These are phyloP conservation scores for Thraustochytrium sp. DNA, from an alignment of 352 stramenopile species.

Conservation along the genomic window DNA sequence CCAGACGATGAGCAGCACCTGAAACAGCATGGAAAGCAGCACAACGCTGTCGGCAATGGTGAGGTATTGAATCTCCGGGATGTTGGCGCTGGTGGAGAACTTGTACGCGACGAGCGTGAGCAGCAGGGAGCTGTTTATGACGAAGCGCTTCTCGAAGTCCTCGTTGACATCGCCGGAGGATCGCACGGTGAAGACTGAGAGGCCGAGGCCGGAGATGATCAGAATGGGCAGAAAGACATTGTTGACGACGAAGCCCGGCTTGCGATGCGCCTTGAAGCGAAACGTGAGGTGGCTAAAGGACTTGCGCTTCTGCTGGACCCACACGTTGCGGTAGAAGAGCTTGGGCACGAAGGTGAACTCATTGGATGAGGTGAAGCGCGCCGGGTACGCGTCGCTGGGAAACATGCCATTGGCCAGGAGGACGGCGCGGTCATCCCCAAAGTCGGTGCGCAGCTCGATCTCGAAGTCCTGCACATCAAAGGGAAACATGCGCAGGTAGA, in stretches of 20 bases:
- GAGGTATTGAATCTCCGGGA: neutral
- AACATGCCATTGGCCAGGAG: neutral
- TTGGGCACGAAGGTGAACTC: neutral
- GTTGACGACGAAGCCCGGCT: neutral
- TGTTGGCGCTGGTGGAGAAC: conserved; percentile 19
- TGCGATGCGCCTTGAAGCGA: neutral
- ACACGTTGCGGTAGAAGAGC: neutral
- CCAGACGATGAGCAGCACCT: neutral
- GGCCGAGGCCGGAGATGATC: neutral
- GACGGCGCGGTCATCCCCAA: neutral
- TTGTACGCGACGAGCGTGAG: conserved; percentile 15
- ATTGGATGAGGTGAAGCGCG: neutral
- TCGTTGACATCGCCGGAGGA: neutral
- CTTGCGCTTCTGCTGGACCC: neutral
- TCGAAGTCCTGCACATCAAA: conserved; percentile 8
- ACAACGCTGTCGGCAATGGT: neutral
- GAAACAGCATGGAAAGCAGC: neutral
- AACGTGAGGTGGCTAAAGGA: neutral
- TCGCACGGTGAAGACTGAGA: neutral
- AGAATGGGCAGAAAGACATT: conserved; percentile 17
- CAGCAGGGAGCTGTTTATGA: neutral
- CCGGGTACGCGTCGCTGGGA: too few species aligned
- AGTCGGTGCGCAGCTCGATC: neutral
- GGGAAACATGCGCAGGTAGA: neutral
- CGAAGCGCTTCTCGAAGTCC: neutral